These are phyloP conservation scores for Vitellaria paradoxa DNA, from an alignment of 179 eudicot genomes.

Conservation along the genomic window DNA sequence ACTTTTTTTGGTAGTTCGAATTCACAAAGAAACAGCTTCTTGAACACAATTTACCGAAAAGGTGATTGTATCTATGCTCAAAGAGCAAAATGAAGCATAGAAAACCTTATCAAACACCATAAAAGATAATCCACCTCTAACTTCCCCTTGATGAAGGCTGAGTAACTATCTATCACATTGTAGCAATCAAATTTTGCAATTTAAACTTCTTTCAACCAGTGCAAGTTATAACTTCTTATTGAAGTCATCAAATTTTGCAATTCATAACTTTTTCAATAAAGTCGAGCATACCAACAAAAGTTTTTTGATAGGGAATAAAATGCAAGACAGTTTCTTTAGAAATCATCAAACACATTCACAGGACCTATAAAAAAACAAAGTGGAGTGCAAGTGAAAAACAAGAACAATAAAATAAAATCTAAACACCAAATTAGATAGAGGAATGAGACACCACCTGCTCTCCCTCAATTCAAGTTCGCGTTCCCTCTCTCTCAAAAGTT, in stretches of 20 bases:
- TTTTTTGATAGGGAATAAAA: not conserved
- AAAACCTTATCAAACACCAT: not conserved
- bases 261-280: not conserved
- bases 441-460: conserved; percentile 39
- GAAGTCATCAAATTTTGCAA: not conserved
- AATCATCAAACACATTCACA: not conserved
- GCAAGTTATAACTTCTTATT: too few species aligned
- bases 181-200: too few species aligned
- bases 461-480: conserved; percentile 58
- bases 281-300: not conserved
- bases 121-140: not conserved
- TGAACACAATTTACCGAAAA: not conserved
- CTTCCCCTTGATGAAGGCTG: too few species aligned
- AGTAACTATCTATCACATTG: too few species aligned
- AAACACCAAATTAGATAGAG: conserved; percentile 17
- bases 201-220: not conserved
- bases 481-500: conserved; percentile 45
- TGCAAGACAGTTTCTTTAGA: not conserved
- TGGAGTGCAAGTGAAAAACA: not conserved
- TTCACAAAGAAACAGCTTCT: not conserved
- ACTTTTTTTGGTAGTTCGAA: not conserved
- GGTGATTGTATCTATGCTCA: not conserved
- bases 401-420: conserved; percentile 1
- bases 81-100: not conserved
- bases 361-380: conserved; percentile 15